Conservation (phyloP, 768 basidiomycete species). For the Lactifluus hygrophoroides region DNA sequence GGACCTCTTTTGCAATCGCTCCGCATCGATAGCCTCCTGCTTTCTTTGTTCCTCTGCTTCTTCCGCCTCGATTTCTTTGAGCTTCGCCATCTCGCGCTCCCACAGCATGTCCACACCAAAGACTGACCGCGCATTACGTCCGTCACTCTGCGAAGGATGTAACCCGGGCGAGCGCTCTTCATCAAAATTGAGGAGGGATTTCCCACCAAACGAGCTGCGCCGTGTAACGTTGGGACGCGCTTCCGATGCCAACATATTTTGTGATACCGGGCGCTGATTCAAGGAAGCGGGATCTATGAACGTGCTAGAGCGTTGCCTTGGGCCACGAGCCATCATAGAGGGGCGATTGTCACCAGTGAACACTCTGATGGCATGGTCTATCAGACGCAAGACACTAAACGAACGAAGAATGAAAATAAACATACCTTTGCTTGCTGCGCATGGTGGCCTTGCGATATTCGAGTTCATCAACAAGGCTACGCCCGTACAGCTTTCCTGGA, state of each 20-base stretch:
- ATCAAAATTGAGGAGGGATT: conserved; percentile 61
- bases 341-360: conserved; percentile 86
- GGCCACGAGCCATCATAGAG: conserved; percentile 82
- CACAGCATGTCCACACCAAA: conserved; percentile 92
- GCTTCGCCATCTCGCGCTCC: conserved; percentile 80
- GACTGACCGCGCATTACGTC: conserved; percentile 56
- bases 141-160: conserved; percentile 22
- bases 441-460: conserved; percentile 76
- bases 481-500: conserved; percentile 78
- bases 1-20: conserved; percentile 32
- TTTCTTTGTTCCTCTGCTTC: conserved; percentile 55
- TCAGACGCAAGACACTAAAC: not conserved
- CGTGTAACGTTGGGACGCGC: conserved; percentile 36
- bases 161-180: conserved; percentile 34
- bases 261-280: conserved; percentile 38
- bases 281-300: conserved; percentile 66
- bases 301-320: conserved; percentile 48
- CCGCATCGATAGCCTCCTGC: conserved; percentile 37
- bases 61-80: conserved; percentile 63
- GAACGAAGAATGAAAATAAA: not conserved
- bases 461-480: conserved; percentile 85
- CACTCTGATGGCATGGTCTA: conserved; percentile 40
- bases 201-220: conserved; percentile 44
- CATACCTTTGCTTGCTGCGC: conserved; percentile 76
- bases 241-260: conserved; percentile 34